A percentile compares a stretch with the other conserved stretches of the same genome.
These are phyloP conservation scores for Desmodesmus armatus DNA, from an alignment of 139 green algal species.

Conservation along the genomic window DNA sequence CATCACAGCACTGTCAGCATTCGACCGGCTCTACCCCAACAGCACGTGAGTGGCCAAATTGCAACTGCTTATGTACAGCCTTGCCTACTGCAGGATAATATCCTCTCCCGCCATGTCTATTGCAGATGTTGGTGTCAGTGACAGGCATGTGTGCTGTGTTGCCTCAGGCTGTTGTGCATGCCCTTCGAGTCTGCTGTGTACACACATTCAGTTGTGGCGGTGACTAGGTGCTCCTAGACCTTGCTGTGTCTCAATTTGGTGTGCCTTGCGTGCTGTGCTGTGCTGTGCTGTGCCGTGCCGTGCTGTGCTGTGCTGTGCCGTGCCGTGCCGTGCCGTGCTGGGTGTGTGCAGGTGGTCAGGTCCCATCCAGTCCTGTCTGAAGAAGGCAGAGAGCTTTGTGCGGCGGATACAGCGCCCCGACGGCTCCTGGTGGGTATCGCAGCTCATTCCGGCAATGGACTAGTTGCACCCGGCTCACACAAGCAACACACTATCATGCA, in stretches of 20 bases:
- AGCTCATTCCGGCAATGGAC: neutral
- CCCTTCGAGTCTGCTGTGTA: no score
- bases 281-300: neutral
- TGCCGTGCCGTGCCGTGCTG: neutral
- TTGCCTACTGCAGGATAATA: no score
- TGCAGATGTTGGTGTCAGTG: no score
- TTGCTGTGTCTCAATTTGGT: no score
- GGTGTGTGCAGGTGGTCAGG: neutral
- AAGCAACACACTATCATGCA: no score
- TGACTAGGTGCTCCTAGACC: no score
- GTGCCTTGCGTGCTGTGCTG: neutral
- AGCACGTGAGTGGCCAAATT: constrained; percentile 57
- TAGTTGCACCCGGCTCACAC: no score
- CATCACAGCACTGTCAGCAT: constrained; percentile 89
- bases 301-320: neutral
- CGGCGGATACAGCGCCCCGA: constrained; percentile 84
- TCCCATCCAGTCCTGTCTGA: constrained; percentile 25
- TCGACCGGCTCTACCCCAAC: constrained; percentile 64
- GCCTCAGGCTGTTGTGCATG: no score
- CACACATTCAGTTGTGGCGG: no score
- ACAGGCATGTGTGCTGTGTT: no score
- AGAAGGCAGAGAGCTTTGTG: constrained; percentile 73
- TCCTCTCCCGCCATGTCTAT: no score
- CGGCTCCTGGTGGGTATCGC: constrained; percentile 82
- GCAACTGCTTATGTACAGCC: no score